phyloP scores from a whole-genome alignment of 2,329 filamentous ascomycete species.

The Penicillium occitanis region DNA sequence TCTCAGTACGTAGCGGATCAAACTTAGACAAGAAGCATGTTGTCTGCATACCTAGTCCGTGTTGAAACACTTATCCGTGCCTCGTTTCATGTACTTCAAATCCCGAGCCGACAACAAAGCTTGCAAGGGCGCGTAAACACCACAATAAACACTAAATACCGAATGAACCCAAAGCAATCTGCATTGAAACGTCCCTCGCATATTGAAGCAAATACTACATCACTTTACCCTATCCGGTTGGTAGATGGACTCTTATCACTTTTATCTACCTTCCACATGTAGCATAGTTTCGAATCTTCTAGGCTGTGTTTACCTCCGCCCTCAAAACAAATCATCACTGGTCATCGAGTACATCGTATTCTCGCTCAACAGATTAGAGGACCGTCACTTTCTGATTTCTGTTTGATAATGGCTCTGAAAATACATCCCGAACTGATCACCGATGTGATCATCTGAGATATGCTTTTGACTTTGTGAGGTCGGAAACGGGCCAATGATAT shows the following conservation, averaged over 20 bases:
- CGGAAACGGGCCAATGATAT: neutral
- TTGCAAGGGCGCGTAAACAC: neutral
- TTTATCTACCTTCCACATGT: conserved; percentile 3
- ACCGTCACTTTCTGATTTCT: neutral
- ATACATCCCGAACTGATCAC: neutral
- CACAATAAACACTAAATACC: neutral
- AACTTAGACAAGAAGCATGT: neutral
- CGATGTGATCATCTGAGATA: neutral
- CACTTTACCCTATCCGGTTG: conserved; percentile 3
- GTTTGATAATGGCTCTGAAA: neutral
- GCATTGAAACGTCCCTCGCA: neutral
- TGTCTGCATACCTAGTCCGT: neutral
- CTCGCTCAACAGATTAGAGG: neutral
- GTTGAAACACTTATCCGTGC: neutral
- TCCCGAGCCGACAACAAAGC: neutral
- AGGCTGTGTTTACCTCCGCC: neutral
- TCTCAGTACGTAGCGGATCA: neutral
- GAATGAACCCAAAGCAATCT: neutral
- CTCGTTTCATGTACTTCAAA: neutral
- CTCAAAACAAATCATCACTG: neutral
- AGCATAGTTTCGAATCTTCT: neutral
- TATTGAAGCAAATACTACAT: conserved; percentile 5
- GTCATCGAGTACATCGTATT: neutral
- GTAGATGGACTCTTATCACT: neutral
- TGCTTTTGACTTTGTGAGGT: neutral